A percentile compares a stretch with the other conserved stretches of the same genome.
phyloP scores from a whole-genome alignment of 106 monocot species.

The Dendrobium officinale region DNA sequence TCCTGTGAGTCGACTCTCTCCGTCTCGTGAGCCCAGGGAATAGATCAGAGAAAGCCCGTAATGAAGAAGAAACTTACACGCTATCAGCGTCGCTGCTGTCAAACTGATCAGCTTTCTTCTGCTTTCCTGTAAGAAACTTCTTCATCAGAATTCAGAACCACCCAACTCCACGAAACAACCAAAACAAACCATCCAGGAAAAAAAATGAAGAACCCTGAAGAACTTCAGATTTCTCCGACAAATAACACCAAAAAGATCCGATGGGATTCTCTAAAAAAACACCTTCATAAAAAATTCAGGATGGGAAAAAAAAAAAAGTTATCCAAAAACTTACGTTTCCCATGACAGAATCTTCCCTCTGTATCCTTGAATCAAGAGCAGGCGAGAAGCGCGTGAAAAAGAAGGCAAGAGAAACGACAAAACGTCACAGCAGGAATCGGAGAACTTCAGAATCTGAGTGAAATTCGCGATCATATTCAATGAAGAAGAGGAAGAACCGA shows the following conservation, averaged over 20 bases:
- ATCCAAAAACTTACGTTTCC: slow-evolving; percentile 1
- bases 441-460: not conserved
- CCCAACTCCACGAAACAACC: not conserved
- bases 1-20: slow-evolving; percentile 50
- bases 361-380: not conserved
- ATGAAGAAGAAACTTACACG: slow-evolving; percentile 54
- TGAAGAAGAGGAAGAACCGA: not conserved
- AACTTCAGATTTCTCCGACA: not conserved
- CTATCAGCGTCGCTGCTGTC: slow-evolving; percentile 78
- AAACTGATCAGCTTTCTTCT: slow-evolving; percentile 34
- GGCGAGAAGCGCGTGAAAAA: not conserved
- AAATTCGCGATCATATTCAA: not conserved
- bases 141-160: not conserved
- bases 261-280: not conserved
- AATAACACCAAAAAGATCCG: not conserved
- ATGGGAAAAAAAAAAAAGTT: not conserved
- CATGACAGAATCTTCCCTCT: not conserved
- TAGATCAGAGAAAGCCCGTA: slow-evolving; percentile 56
- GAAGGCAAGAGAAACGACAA: not conserved
- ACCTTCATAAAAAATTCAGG: not conserved
- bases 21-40: slow-evolving; percentile 26
- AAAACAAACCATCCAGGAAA: not conserved
- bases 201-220: not conserved
- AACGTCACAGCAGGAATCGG: not conserved
- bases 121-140: slow-evolving; percentile 21